phyloP scores from a whole-genome alignment of 148 eudicot genomes.

The Spergularia bocconei region DNA sequence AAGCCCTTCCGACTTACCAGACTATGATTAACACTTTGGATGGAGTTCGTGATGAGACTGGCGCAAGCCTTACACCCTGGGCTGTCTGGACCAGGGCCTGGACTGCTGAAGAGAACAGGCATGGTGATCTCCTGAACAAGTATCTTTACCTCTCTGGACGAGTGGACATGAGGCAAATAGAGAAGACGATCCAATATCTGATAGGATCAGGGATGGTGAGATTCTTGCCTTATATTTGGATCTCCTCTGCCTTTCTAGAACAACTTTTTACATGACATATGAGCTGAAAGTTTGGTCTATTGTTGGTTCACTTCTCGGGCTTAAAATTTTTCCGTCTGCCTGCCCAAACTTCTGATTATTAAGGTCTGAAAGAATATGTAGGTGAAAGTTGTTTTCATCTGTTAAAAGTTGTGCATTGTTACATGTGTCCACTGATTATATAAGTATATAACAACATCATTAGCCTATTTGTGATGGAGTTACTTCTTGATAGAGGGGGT shows the following conservation, averaged over 20 bases:
- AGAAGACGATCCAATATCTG: conserved; percentile 50
- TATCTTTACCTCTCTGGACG: conserved; percentile 53
- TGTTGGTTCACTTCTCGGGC: no score
- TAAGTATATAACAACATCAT: no score
- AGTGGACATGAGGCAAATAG: conserved; percentile 48
- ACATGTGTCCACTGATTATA: no score
- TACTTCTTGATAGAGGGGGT: not conserved
- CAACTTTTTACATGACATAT: no score
- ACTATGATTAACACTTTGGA: conserved; percentile 47
- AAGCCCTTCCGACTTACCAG: conserved; percentile 53
- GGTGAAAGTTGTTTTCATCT: no score
- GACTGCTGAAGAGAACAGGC: conserved; percentile 53
- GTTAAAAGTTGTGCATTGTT: no score
- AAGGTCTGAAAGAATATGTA: no score
- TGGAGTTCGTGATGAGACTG: conserved; percentile 50
- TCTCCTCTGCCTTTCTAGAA: not conserved
- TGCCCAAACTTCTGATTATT: no score
- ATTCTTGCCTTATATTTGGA: not conserved
- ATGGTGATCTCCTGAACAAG: conserved; percentile 49
- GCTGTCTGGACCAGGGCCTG: conserved; percentile 48
- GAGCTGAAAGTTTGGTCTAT: no score
- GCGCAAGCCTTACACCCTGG: conserved; percentile 47
- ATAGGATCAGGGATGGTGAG: conserved; percentile 52
- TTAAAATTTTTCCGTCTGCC: no score
- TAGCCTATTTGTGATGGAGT: no score